Percentiles rank a stretch among this genome's conserved stretches.
These are phyloP conservation scores for Cicer cuneatum DNA, from an alignment of 306 rosid species.

Conservation along the genomic window DNA sequence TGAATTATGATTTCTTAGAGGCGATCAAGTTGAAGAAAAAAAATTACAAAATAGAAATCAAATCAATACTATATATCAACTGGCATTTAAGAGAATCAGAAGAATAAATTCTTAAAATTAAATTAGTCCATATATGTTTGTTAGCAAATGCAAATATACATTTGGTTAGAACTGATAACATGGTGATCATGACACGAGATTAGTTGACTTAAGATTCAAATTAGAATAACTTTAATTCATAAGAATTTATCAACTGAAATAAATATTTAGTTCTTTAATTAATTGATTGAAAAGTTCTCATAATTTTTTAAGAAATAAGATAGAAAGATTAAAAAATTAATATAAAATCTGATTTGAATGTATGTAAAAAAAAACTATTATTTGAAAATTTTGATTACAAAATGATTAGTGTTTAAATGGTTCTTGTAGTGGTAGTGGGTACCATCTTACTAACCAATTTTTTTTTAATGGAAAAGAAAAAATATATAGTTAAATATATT, in stretches of 20 bases:
- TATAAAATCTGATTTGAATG: background rate
- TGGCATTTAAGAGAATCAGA: background rate
- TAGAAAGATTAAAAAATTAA: background rate
- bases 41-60: background rate
- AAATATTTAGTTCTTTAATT: background rate
- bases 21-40: background rate
- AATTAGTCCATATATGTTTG: slow-evolving; percentile 2
- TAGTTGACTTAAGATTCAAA: slow-evolving; percentile 16
- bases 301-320: background rate
- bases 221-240: background rate
- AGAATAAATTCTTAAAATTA: background rate
- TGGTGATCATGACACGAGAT: slow-evolving; percentile 32
- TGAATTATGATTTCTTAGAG: slow-evolving; percentile 20
- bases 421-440: background rate
- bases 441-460: slow-evolving; percentile 12
- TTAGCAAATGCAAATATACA: background rate
- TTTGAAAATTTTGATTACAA: background rate
- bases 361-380: background rate
- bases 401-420: background rate
- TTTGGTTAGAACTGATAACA: slow-evolving; percentile 9
- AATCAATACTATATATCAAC: slow-evolving; percentile 20
- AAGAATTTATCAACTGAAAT: background rate
- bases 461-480: too few relatives aligned
- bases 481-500: too few relatives aligned
- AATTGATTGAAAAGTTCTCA: background rate